Conservation (phyloP, 2,329 filamentous ascomycete species). For the Trichoderma harzianum region DNA sequence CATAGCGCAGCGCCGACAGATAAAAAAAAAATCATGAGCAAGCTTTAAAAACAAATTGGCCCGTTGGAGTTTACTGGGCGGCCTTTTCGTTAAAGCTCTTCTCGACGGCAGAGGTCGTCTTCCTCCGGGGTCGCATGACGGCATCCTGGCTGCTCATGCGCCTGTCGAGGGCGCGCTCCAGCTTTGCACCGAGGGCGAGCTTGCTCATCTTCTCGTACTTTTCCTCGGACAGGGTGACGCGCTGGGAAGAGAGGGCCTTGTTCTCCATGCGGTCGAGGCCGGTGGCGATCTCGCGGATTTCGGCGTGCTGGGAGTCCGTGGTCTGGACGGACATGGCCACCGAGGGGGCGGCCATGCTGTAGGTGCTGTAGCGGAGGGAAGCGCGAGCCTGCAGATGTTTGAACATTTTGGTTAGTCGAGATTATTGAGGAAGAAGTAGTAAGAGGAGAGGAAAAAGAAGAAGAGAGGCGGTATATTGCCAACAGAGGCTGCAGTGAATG, state of each 20-base stretch:
- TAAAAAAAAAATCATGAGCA: not conserved
- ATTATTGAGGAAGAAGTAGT: not conserved
- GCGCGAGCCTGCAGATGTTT: conserved; percentile 42
- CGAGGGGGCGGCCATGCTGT: conserved; percentile 56
- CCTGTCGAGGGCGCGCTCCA: conserved; percentile 80
- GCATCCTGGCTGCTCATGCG: conserved; percentile 89
- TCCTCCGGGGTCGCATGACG: conserved; percentile 62
- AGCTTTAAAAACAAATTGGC: not conserved
- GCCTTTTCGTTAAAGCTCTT: conserved; percentile 38
- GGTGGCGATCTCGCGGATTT: conserved; percentile 68
- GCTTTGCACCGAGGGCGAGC: conserved; percentile 82
- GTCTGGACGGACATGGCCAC: conserved; percentile 52
- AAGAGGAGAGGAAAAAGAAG: not conserved
- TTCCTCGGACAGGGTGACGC: conserved; percentile 66
- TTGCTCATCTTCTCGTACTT: conserved; percentile 82
- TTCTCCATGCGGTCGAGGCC: conserved; percentile 87
- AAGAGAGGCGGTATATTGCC: not conserved
- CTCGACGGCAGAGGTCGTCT: conserved; percentile 34
- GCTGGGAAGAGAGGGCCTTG: conserved; percentile 77
- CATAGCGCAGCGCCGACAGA: not conserved
- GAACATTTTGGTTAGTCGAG: not conserved
- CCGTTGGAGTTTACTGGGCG: conserved; percentile 7
- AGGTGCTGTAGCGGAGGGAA: conserved; percentile 58
- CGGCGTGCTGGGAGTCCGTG: conserved; percentile 51
- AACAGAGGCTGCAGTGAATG: not conserved